Base-by-base conservation (phyloP, 352 stramenopile species). In the Globisporangium acanthophoron region DNA sequence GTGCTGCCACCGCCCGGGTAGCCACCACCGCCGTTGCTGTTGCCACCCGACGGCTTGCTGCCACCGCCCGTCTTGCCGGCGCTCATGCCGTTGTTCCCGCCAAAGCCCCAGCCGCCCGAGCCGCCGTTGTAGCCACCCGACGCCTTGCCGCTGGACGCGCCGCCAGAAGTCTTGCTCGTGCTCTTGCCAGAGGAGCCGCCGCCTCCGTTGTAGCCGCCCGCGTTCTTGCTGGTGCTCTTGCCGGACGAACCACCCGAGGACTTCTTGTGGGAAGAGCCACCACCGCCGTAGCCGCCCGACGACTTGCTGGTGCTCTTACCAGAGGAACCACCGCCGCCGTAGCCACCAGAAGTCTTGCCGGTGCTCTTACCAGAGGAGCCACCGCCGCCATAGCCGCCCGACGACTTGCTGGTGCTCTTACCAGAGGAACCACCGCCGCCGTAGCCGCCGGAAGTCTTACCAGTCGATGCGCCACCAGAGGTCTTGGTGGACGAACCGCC, bases 1-100 rank as follows among this genome's bases (percentile, higher is more conserved):
- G 35, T 40, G 35, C 35, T 40, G 35, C 35, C 35, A 9, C 35
- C 35, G 35, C 35, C 3, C 35, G 35, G 35, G 35, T 40, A 40
- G 35, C 35, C 35, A 9, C 35, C 35, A 15, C 47, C 47, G 15
- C 47, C 47, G 27, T 12, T 40, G 13, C 12, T 40, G 35, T 40
- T 40, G 35, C 31, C 31, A 35, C 31, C 31, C 31, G 31, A 51
- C 46, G 21, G 46, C 9, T 13, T 40, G 35, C 12, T 15, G 35
- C 12, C 35, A 15, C 35, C 35, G 35, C 35, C 35, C 35, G 8
- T 40, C 35, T 40, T 40, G 27, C 47, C 47, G 35, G 47, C 47
- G 47, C 47, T 52, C 47, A 52, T 52, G 15, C 47, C 47, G 24
- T 15, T 24, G 13, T 52, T 52, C 5, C 47, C 47, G 27, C 24